These are phyloP conservation scores for Wickerhamiella nectarea DNA, from an alignment of 805 yeast genomes.

Conservation along the genomic window DNA sequence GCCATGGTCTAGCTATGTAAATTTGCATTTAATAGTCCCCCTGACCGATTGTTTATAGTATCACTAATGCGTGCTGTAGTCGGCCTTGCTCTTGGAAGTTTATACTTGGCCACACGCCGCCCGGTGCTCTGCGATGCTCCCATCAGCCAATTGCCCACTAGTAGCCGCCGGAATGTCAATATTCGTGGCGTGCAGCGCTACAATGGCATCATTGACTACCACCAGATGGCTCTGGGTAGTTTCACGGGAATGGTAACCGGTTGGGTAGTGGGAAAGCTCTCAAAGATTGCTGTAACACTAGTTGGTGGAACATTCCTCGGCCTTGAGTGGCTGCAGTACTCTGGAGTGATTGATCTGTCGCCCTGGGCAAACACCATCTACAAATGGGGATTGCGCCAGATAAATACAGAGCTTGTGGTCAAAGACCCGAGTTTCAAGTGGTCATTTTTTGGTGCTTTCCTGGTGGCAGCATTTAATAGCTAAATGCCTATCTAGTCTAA, in stretches of 20 bases:
- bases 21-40: background rate
- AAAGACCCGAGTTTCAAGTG: conserved; percentile 49
- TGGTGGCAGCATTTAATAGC: conserved; percentile 23
- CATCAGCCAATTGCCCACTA: background rate
- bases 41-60: no score
- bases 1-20: conserved; percentile 64
- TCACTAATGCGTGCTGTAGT: conserved; percentile 5
- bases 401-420: conserved; percentile 37
- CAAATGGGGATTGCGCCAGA: conserved; percentile 24
- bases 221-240: conserved; percentile 51
- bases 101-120: background rate
- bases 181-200: conserved; percentile 16
- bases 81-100: conserved; percentile 2
- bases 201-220: conserved; percentile 34
- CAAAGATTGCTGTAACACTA: conserved; percentile 38
- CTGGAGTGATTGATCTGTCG: conserved; percentile 31
- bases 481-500: background rate
- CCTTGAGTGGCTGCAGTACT: conserved; percentile 41
- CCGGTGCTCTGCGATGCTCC: conserved; percentile 8
- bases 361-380: conserved; percentile 18
- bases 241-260: conserved; percentile 48
- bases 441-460: conserved; percentile 34
- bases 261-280: conserved; percentile 45
- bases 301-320: conserved; percentile 34
- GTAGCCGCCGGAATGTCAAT: conserved; percentile 2